Conservation (phyloP, 31 red algal genomes). For the Asparagopsis taxiformis region DNA sequence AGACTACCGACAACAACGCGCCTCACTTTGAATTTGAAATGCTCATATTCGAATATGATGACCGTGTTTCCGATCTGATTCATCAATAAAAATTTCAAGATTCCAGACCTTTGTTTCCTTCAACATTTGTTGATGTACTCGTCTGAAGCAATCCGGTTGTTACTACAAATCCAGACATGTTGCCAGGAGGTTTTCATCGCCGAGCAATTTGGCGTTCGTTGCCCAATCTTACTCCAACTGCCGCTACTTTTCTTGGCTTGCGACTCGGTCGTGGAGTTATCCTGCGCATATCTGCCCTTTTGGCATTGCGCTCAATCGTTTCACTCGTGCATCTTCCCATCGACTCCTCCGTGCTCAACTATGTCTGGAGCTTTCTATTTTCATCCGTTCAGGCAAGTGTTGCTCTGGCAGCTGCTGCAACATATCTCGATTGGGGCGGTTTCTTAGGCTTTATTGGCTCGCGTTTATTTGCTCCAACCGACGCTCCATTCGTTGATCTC, state of each 20-base stretch:
- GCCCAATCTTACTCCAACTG: constrained; percentile 1
- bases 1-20: too few relatives aligned
- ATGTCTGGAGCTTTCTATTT: constrained; percentile 18
- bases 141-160: too few relatives aligned
- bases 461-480: constrained; percentile 14
- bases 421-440: constrained; percentile 20
- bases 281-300: constrained; percentile 34
- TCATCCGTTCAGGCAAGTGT: constrained; percentile 16
- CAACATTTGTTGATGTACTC: too few relatives aligned
- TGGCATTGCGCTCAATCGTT: constrained; percentile 26
- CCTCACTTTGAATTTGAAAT: too few relatives aligned
- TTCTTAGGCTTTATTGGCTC: constrained; percentile 4
- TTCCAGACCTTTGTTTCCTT: too few relatives aligned
- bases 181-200: neutral
- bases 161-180: neutral
- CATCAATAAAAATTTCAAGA: too few relatives aligned
- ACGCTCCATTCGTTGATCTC: constrained; percentile 26
- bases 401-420: constrained; percentile 23
- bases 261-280: constrained; percentile 20
- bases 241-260: constrained; percentile 21
- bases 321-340: constrained; percentile 23
- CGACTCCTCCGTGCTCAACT: constrained; percentile 18
- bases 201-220: neutral
- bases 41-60: too few relatives aligned
- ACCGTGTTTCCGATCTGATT: too few relatives aligned